Percentiles rank a stretch among this genome's conserved stretches.
Conservation (phyloP, 306 rosid species). For the Trifolium fragiferum region DNA sequence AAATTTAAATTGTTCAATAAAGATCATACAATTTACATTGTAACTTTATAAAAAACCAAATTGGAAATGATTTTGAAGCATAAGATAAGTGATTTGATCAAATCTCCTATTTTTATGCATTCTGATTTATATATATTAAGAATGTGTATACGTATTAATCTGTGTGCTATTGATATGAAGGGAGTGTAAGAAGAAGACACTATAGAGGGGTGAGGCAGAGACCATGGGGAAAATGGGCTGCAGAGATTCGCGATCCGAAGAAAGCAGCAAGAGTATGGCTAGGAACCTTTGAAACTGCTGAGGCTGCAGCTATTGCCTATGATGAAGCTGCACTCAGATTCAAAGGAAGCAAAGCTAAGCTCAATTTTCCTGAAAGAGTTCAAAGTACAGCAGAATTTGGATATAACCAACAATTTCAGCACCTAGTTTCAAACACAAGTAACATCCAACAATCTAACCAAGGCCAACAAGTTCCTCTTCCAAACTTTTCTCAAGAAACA, state of each 20-base stretch:
- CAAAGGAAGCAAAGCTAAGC: constrained; percentile 95
- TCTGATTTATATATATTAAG: too few species aligned
- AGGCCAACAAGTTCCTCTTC: constrained; percentile 33
- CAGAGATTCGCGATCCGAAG: constrained; percentile 87
- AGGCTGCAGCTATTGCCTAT: constrained; percentile 83
- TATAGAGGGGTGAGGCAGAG: constrained; percentile 93
- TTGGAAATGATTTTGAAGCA: not conserved
- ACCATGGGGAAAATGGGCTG: constrained; percentile 96
- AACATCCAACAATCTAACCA: constrained; percentile 25
- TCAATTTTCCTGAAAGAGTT: constrained; percentile 85
- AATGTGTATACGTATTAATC: too few species aligned
- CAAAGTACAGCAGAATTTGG: constrained; percentile 47
- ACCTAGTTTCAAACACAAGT: not conserved
- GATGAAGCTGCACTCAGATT: constrained; percentile 86
- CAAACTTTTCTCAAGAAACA: constrained; percentile 42
- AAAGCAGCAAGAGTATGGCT: constrained; percentile 91
- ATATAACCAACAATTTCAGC: constrained; percentile 7
- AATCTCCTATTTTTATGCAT: too few species aligned
- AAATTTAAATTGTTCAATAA: too few species aligned
- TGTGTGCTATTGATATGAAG: constrained; percentile 39
- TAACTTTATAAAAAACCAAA: too few species aligned
- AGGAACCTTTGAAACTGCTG: constrained; percentile 84
- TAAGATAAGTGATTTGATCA: too few species aligned
- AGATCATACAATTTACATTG: not conserved
- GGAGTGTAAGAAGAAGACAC: constrained; percentile 58